These are phyloP conservation scores for Apiospora aurea DNA, from an alignment of 2,329 filamentous ascomycete species.

Conservation along the genomic window DNA sequence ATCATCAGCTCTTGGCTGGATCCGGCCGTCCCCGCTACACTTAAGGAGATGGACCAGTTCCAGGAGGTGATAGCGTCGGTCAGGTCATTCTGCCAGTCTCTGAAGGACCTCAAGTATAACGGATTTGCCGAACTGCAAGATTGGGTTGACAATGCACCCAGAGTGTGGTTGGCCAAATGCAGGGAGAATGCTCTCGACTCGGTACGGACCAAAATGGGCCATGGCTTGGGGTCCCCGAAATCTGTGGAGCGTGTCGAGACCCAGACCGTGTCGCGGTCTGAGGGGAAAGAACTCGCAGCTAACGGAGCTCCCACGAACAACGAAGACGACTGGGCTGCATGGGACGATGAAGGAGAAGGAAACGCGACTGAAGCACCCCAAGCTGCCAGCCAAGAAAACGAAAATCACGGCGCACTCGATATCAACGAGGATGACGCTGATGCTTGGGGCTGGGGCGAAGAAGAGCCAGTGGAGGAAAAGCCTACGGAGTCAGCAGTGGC, in stretches of 20 bases:
- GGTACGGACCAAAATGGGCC: slow-evolving; percentile 72
- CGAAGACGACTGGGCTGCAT: slow-evolving; percentile 78
- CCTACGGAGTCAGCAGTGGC: slow-evolving; percentile 37
- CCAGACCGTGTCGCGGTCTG: slow-evolving; percentile 73
- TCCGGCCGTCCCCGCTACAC: slow-evolving; percentile 75
- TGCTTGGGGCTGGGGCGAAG: slow-evolving; percentile 82
- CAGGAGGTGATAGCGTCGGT: slow-evolving; percentile 73
- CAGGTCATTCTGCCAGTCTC: slow-evolving; percentile 65
- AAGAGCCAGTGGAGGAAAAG: slow-evolving; percentile 53
- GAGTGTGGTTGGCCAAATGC: slow-evolving; percentile 85
- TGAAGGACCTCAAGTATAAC: slow-evolving; percentile 70
- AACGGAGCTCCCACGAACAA: slow-evolving; percentile 54
- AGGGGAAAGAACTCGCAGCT: slow-evolving; percentile 70
- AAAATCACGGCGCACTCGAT: slow-evolving; percentile 34
- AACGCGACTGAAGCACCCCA: slow-evolving; percentile 37
- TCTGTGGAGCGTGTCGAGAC: slow-evolving; percentile 86
- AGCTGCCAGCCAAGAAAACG: slow-evolving; percentile 47
- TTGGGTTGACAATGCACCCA: slow-evolving; percentile 82
- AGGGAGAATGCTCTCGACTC: slow-evolving; percentile 80
- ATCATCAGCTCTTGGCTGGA: slow-evolving; percentile 80
- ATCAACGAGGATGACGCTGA: slow-evolving; percentile 55
- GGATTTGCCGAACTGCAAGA: slow-evolving; percentile 70
- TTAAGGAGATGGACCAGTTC: slow-evolving; percentile 75
- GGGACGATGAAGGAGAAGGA: slow-evolving; percentile 69
- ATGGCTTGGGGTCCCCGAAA: slow-evolving; percentile 70